Evolutionary conservation across 169 alveolate genomes (phyloP).

Genomic region (Pseudocohnilembus persalinus): DNA sequence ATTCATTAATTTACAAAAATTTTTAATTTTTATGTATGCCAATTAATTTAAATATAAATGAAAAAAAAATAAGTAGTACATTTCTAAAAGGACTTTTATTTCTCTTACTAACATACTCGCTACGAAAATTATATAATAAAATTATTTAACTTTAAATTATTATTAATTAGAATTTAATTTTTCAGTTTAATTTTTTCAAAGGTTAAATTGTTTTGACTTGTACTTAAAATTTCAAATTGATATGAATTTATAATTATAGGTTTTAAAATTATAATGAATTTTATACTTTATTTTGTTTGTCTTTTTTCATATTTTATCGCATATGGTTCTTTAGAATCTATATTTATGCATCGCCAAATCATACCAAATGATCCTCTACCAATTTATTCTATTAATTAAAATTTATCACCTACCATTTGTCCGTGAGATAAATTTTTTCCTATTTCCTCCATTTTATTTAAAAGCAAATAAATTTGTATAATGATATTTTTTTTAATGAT

Average conservation of each 20-base stretch:
- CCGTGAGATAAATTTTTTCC: not conserved
- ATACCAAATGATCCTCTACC: not conserved
- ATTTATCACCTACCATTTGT: not conserved
- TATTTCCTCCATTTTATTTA: not conserved
- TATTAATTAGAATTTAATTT: too few species aligned
- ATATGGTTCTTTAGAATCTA: not conserved
- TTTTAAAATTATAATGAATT: too few species aligned
- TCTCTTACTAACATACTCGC: slow-evolving; percentile 32
- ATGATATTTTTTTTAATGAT: too few species aligned
- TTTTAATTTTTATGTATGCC: not conserved
- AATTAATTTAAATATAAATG: not conserved
- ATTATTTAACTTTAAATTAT: too few species aligned
- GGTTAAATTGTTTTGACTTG: too few species aligned
- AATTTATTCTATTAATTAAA: not conserved
- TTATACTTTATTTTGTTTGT: not conserved
- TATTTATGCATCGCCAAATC: not conserved
- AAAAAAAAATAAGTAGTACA: not conserved
- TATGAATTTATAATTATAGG: too few species aligned
- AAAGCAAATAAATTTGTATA: not conserved
- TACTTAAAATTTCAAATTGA: too few species aligned
- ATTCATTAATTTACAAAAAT: slow-evolving; percentile 21
- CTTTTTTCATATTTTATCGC: slow-evolving; percentile 1
- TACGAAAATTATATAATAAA: too few species aligned
- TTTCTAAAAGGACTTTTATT: slow-evolving; percentile 42
- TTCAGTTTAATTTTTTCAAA: too few species aligned